These are phyloP conservation scores for Colletotrichum chrysophilum DNA, from an alignment of 2,329 filamentous ascomycete genomes.

Conservation along the genomic window DNA sequence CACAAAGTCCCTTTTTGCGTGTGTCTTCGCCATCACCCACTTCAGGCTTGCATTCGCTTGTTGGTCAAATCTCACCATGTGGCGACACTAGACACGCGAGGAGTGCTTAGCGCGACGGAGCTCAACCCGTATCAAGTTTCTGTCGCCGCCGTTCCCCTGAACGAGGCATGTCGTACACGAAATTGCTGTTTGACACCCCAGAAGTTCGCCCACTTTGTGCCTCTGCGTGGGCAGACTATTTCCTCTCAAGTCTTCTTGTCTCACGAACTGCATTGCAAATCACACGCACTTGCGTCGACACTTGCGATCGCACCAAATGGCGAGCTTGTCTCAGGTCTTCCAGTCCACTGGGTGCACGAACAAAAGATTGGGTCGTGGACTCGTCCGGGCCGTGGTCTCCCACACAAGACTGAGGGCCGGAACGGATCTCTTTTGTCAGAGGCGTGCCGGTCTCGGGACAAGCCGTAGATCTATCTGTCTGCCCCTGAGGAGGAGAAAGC, in stretches of 20 bases:
- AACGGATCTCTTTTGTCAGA: neutral
- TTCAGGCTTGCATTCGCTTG: neutral
- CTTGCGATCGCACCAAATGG: neutral
- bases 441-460: neutral
- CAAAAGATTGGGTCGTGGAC: neutral
- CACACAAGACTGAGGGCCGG: neutral
- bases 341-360: neutral
- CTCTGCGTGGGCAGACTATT: neutral
- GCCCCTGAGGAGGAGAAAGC: neutral
- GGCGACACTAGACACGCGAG: neutral
- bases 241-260: neutral
- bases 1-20: neutral
- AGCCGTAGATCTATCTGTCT: neutral
- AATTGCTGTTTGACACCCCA: neutral
- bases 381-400: neutral
- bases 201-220: neutral
- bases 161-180: neutral
- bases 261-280: neutral
- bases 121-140: neutral
- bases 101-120: neutral
- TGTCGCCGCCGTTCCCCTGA: neutral
- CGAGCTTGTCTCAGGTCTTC: neutral
- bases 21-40: neutral
- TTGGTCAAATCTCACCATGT: neutral
- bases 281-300: neutral